phyloP scores from a whole-genome alignment of 2,329 filamentous ascomycete species.

The Chaetomiaceae sp. region DNA sequence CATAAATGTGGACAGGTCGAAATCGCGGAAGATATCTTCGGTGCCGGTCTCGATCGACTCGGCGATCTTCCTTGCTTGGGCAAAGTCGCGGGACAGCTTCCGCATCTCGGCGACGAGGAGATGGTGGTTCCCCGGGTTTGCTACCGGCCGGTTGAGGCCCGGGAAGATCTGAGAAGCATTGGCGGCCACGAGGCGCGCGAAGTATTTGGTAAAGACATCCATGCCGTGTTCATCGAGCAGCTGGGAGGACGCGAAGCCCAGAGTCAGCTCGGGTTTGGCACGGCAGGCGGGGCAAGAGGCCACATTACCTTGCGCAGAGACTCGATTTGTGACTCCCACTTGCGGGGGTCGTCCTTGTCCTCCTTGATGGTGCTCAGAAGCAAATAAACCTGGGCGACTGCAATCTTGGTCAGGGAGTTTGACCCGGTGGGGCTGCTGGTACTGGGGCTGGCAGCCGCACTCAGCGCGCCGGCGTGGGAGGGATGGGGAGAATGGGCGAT shows the following conservation, averaged over 20 bases:
- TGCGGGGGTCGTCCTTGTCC: constrained; percentile 77
- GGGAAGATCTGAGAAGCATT: constrained; percentile 92
- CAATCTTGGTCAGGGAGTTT: constrained; percentile 80
- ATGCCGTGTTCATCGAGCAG: constrained; percentile 97
- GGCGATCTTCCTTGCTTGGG: constrained; percentile 85
- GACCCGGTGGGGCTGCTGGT: constrained; percentile 59
- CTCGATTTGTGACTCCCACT: constrained; percentile 89
- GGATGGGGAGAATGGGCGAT: constrained; percentile 53
- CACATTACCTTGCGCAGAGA: constrained; percentile 78
- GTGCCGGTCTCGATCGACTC: constrained; percentile 88
- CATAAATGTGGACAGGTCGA: constrained; percentile 92
- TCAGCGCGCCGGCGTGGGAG: constrained; percentile 53
- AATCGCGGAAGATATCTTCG: constrained; percentile 91
- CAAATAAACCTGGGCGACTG: constrained; percentile 91
- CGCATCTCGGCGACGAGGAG: constrained; percentile 79
- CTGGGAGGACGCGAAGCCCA: constrained; percentile 40
- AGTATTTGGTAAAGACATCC: constrained; percentile 97
- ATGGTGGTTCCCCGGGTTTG: constrained; percentile 77
- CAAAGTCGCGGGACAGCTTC: constrained; percentile 74
- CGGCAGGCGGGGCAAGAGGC: not conserved
- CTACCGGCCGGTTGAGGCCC: constrained; percentile 64
- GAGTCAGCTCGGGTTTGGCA: constrained; percentile 8
- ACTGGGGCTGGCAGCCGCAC: constrained; percentile 58
- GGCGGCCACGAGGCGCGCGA: constrained; percentile 83
- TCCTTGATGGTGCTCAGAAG: constrained; percentile 92